Base-by-base conservation (phyloP, 2,329 filamentous ascomycete genomes). In the Exophiala xenobiotica region DNA sequence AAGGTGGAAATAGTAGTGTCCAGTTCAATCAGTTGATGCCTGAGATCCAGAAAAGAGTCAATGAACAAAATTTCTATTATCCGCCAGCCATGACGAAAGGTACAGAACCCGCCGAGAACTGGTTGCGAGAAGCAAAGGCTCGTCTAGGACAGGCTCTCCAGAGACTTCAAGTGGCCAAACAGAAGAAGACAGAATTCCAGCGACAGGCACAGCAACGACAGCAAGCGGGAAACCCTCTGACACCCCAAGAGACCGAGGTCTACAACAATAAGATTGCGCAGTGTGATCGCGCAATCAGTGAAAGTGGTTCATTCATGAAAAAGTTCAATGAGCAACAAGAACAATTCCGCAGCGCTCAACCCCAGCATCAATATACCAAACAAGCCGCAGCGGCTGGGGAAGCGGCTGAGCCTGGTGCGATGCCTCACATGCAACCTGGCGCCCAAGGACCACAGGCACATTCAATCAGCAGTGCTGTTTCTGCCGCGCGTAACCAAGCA, bases 271-370 rank as follows among this genome's bases (percentile, higher is more conserved):
- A 61, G 33, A 43, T 62, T 16, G 48, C 47, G 18, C 61, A 63
- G 29, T 63, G 60, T 35, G 56, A 61, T 29, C 57, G 61, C 47
- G 57, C 57, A 3, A 51, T 63, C 14, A 51, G 45, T 23, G 73
- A 76, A 55, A 71, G 71, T n/a, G 70, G 66, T 38, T 70, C 72
- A 9, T 76, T 75, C 52, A 60, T 76, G 53, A 68, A 64, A 31
- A 75, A 75, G 50, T 76, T 76, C 64, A 73, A 71, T 46, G 70
- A 74, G 35, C 74, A 76, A 54, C 74, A 76, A 56, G 71, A 75
- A 46, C 65, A 60, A 35, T 74, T 75, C 59, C 72, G 57, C 67
- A 49, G 58, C 62, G 47, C 67, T 16, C 54, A 61, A 40, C 56
- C 52, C 26, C 61, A 59, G 35, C 55, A 63, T 54, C 57, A 24